Base-by-base conservation (phyloP, 306 rosid species). In the Citrullus amarus region DNA sequence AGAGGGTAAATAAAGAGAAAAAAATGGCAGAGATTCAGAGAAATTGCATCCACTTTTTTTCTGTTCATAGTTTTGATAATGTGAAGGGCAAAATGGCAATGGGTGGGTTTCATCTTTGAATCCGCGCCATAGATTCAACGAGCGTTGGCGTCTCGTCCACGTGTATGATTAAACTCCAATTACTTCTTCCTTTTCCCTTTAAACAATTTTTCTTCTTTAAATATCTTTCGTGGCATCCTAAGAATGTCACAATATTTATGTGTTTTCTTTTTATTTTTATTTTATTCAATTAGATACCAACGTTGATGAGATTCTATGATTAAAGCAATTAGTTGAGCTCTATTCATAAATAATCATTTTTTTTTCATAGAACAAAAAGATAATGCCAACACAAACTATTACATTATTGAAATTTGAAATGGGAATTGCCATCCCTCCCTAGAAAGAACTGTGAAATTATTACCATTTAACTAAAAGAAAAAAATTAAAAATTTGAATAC, bases 41-140 rank as follows among this genome's bases (percentile, higher is more conserved):
- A 73, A 50, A 73, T 73, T 17, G 41, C 9, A 32, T 73, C 60
- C 77, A 50, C 39, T 72, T 28, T 72, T 50, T 48, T 44, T 7
- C 1, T 14, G 57, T 53, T 53, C 2, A 0, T 48, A 48, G 54
- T 48, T 15, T 53, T 8, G 57, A 72, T 72, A 30, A 72, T 70
- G 0, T 58, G 46, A 72, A 48, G 5, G 28, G 32, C 28, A 32
- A 63, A 14, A 68, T 30, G 54, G 12, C 39, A 5, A 36, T 36
- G 58, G 5, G 58, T 53, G 62, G 79, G 80, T 82, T 61, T 81
- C 38, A 85, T 61, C 68, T 82, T 61, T 80, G 25, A 82, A 77
- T 63, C 54, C 55, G 16, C 77, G 87, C 88, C 93, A 89, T 81
- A 46, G 38, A 81, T 77, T 81, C 66, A 54, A 80, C 65, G 72